Percentiles rank a stretch among this genome's conserved stretches.
phyloP scores from a whole-genome alignment of 108 stramenopile species.

The Discostella stelligeroides region DNA sequence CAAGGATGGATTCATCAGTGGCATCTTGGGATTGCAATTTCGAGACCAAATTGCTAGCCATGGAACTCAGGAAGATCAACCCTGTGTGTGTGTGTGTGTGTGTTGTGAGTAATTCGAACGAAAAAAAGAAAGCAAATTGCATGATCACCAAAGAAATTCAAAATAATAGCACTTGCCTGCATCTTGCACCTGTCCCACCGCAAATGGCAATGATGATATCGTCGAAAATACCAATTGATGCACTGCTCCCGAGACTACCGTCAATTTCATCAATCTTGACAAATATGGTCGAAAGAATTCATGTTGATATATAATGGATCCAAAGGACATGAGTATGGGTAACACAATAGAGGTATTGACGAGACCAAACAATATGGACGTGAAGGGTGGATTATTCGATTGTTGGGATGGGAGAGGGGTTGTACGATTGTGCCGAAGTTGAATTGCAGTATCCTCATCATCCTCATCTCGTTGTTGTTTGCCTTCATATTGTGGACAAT shows the following conservation, averaged over 20 bases:
- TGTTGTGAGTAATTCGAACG: neutral
- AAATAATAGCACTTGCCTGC: slow-evolving; percentile 44
- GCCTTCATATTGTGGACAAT: neutral
- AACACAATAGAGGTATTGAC: slow-evolving; percentile 85
- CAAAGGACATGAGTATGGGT: slow-evolving; percentile 88
- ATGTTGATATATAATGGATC: slow-evolving; percentile 87
- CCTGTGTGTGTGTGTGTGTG: slow-evolving; percentile 32
- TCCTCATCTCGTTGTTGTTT: neutral
- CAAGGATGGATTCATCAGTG: slow-evolving; percentile 67
- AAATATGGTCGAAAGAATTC: slow-evolving; percentile 77
- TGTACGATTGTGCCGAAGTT: neutral
- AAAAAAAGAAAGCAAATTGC: neutral
- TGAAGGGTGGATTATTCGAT: slow-evolving; percentile 31
- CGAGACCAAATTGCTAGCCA: slow-evolving; percentile 79
- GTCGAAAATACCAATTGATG: slow-evolving; percentile 93
- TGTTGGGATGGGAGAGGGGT: slow-evolving; percentile 16
- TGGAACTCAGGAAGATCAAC: slow-evolving; percentile 92
- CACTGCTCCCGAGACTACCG: slow-evolving; percentile 80
- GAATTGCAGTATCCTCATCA: neutral
- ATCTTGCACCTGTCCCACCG: slow-evolving; percentile 97
- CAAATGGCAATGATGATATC: slow-evolving; percentile 86
- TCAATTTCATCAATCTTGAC: slow-evolving; percentile 81
- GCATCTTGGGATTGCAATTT: slow-evolving; percentile 39
- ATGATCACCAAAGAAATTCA: neutral
- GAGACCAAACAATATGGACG: slow-evolving; percentile 67